Evolutionary conservation across 169 alveolate genomes (phyloP), one percentile per base, ranked within the genome.

Genomic region (Sarcocystis neurona): DNA sequence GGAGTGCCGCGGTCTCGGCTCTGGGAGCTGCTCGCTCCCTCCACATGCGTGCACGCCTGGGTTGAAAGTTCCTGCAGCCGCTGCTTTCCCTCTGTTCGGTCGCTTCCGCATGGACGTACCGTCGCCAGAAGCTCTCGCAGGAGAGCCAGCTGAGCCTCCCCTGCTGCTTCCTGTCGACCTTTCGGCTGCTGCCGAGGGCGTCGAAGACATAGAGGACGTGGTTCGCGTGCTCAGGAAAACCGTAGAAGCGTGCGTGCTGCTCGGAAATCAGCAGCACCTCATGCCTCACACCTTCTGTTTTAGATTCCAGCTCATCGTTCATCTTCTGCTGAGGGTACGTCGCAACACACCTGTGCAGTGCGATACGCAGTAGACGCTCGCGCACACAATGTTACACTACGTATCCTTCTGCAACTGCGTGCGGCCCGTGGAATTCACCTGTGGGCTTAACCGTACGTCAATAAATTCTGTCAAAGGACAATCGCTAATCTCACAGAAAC

Each of bases 101-200:
- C 50, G 91, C 10, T 93, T 93, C 56, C 74, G 95, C 30, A 66
- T 77, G n/a, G 94, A 92, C 56, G 93, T 79, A 15, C 88, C 94
- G 66, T 56, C 80, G 53, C 48, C 84, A 2, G 92, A 89, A 77
- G 32, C 41, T 39, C 46, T 79, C 8, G 92, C 90, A 1, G 94
- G 94, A 6, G 91, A 87, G n/a, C 56, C 90, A 10, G 89, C 80
- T 39, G 39, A 41, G 68, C 78, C 27, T 46, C 85, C 72, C 41
- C 72, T 85, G 34, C 78, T 70, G 48, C 75, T 47, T 53, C 90
- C 93, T 43, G 88, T 88, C 30, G 92, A 88, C 27, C 66, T 88
- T 8, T 20, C 88, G 5, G 27, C 79, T 1, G 88, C 32, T 23
- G 82, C 74, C 6, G 84, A 58, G 56, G 39, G 77, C 30, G 63